A percentile compares a stretch with the other conserved stretches of the same genome.
phyloP scores from a whole-genome alignment of 129 eudicot species.

The Pittosporum tobira region DNA sequence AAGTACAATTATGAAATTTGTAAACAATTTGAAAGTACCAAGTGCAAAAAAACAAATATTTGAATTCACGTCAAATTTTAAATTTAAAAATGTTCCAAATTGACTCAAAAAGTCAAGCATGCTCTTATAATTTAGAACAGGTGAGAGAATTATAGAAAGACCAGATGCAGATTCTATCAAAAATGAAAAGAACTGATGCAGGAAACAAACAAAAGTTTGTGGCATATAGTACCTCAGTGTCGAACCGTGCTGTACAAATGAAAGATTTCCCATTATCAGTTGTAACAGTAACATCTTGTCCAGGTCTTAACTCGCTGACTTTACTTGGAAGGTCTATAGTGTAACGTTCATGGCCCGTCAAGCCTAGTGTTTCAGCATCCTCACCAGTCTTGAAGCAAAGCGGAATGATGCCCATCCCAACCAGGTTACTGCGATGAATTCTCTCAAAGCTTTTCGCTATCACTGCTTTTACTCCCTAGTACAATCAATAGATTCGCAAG shows the following conservation, averaged over 20 bases:
- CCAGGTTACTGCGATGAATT: constrained; percentile 20
- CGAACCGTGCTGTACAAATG: constrained; percentile 76
- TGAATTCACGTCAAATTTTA: too few species aligned
- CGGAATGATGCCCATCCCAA: constrained; percentile 26
- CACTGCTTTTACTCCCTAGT: constrained; percentile 27
- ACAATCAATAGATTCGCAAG: too few species aligned
- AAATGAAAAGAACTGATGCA: neutral
- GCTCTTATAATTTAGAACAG: too few species aligned
- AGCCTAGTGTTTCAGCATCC: constrained; percentile 82
- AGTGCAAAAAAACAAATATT: too few species aligned
- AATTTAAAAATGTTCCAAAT: too few species aligned
- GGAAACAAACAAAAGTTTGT: neutral
- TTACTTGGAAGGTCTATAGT: constrained; percentile 68
- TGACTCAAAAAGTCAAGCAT: too few species aligned
- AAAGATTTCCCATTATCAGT: constrained; percentile 81
- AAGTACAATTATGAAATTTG: too few species aligned
- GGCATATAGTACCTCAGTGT: constrained; percentile 91
- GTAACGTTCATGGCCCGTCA: constrained; percentile 93
- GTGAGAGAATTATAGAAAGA: too few species aligned
- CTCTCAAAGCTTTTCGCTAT: constrained; percentile 18
- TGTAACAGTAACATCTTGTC: constrained; percentile 83
- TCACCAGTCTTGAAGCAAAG: constrained; percentile 89
- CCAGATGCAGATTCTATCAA: too few species aligned
- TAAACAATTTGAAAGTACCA: too few species aligned
- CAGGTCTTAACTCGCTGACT: constrained; percentile 79